Conservation (phyloP, 441 rosid species). For the Syzygium malaccense region DNA sequence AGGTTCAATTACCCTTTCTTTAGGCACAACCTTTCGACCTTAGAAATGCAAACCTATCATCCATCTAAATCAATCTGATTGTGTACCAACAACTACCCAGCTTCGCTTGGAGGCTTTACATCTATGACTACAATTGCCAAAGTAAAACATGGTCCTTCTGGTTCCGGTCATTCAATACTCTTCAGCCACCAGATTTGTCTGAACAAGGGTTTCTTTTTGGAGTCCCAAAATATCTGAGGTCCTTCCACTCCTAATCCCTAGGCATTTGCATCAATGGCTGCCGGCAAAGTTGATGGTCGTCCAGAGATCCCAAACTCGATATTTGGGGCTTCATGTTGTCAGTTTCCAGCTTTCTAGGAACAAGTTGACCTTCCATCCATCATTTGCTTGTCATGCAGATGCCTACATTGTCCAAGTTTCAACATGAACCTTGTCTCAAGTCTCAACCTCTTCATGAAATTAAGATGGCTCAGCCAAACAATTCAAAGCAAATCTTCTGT, state of each 20-base stretch:
- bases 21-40: not conserved
- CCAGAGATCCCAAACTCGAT: not conserved
- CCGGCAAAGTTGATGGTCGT: not conserved
- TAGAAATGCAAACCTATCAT: not conserved
- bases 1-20: not conserved
- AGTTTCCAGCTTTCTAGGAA: not conserved
- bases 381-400: not conserved
- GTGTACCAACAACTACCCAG: not conserved
- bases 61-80: not conserved
- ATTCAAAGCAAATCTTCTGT: slow-evolving; percentile 51
- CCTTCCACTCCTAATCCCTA: not conserved
- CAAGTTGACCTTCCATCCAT: not conserved
- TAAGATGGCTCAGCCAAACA: not conserved
- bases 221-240: not conserved
- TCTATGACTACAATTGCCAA: not conserved
- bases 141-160: not conserved
- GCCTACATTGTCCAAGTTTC: not conserved
- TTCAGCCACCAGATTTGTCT: not conserved
- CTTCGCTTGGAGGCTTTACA: not conserved
- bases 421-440: not conserved
- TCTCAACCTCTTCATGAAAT: not conserved
- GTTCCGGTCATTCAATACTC: not conserved
- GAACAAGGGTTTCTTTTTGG: not conserved
- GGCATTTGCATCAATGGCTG: not conserved
- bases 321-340: not conserved